Evolutionary conservation across 345 rosid genomes (phyloP), one percentile per base, ranked within the genome.

Genomic region (Corchorus capsularis): DNA sequence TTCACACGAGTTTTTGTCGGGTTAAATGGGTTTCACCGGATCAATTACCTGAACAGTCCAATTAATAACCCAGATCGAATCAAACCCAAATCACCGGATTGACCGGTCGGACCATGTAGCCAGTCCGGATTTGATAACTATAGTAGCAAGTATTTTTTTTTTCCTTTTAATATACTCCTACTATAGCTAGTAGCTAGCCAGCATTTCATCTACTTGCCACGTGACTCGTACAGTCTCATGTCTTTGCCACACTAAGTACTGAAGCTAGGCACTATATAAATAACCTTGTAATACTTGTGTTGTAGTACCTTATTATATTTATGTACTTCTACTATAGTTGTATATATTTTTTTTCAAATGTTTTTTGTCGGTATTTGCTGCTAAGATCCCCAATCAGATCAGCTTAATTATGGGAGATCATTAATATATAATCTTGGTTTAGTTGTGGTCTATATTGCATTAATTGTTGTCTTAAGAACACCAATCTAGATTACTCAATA

Each of bases 121-220:
- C n/a, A n/a, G n/a, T n/a, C n/a, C n/a, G n/a, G n/a, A n/a, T n/a
- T n/a, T n/a, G n/a, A n/a, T n/a, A n/a, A n/a, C n/a, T n/a, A 27
- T 50, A 27, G 49, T 17, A 15, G 15, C 15, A 4, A 8, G 8
- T 4, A 2, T 0, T 57, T 14, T 34, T n/a, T n/a, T n/a, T n/a
- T n/a, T n/a, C n/a, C n/a, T n/a, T n/a, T n/a, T n/a, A n/a, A n/a
- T 34, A 34, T 34, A 4, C 27, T 27, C 27, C 27, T 9, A 27
- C 13, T 8, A 69, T 47, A 39, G 2, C 41, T 39, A n/a, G 27
- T 39, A 39, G 43, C 43, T 39, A 3, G 43, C 6, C 6, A 39
- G 43, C 20, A 34, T 5, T 16, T 35, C 17, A 10, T 70, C 62
- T 52, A 39, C 74, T 71, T 55, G 63, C 52, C 74, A 39, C 63